phyloP scores from a whole-genome alignment of 2,329 filamentous ascomycete genomes.

The Trichoderma citrinoviride region DNA sequence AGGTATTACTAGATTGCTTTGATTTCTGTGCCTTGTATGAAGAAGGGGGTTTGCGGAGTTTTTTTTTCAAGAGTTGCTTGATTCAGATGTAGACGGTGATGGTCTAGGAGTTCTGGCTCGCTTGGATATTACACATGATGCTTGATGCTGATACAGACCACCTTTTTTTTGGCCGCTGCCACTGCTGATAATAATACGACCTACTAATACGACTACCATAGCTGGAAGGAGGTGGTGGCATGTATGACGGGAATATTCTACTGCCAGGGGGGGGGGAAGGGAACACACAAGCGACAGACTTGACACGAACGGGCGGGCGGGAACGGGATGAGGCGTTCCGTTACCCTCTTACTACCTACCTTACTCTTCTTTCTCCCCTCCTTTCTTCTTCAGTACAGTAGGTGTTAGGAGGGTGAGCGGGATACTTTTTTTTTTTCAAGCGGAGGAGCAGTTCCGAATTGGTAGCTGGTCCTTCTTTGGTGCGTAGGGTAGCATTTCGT shows the following conservation, averaged over 20 bases:
- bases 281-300: neutral
- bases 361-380: neutral
- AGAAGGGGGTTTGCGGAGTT: too few species aligned
- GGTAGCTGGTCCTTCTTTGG: neutral
- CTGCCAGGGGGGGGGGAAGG: too few species aligned
- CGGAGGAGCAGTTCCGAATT: neutral
- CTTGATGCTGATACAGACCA: too few species aligned
- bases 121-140: too few species aligned
- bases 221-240: neutral
- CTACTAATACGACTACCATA: too few species aligned
- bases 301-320: slow-evolving; percentile 13
- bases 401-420: neutral
- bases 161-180: too few species aligned
- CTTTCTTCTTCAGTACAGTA: neutral
- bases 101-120: too few species aligned
- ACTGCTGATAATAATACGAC: too few species aligned
- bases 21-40: too few species aligned
- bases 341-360: neutral
- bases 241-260: neutral
- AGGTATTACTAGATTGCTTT: too few species aligned
- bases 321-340: slow-evolving; percentile 16
- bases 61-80: too few species aligned
- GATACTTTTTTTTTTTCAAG: neutral
- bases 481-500: neutral
- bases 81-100: too few species aligned